These are phyloP conservation scores for Pseudonectria buxi DNA, from an alignment of 2,329 filamentous ascomycete species.

Conservation along the genomic window DNA sequence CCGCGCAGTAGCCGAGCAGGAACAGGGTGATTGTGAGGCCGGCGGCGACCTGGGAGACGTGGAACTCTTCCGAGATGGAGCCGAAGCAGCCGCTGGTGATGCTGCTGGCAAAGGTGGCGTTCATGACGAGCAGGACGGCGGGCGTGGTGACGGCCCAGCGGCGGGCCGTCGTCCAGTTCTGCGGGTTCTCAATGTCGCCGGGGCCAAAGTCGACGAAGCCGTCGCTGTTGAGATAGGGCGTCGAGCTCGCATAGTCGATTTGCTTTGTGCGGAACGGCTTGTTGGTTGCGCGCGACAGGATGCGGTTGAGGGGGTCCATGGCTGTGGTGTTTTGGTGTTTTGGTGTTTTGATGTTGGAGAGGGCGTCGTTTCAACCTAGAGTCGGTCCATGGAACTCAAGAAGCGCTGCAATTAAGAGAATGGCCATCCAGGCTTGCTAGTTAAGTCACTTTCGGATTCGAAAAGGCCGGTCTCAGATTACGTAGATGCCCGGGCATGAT, in stretches of 20 bases:
- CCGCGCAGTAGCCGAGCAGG: slow-evolving; percentile 49
- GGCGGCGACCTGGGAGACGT: slow-evolving; percentile 40
- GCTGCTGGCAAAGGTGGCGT: slow-evolving; percentile 45
- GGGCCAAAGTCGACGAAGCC: slow-evolving; percentile 45
- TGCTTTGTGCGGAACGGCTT: slow-evolving; percentile 43
- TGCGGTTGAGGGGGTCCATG: slow-evolving; percentile 35
- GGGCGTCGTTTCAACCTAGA: too few relatives aligned
- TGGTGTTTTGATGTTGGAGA: too few relatives aligned
- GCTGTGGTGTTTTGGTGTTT: background rate
- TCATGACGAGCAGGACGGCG: slow-evolving; percentile 43
- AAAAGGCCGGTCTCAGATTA: too few relatives aligned
- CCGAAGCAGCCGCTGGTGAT: slow-evolving; percentile 27
- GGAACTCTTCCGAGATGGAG: slow-evolving; percentile 29
- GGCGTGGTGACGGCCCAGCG: slow-evolving; percentile 35
- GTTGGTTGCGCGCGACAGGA: slow-evolving; percentile 43
- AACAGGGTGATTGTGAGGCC: slow-evolving; percentile 48
- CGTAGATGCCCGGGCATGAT: too few relatives aligned
- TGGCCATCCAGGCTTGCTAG: too few relatives aligned
- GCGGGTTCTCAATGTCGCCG: slow-evolving; percentile 43
- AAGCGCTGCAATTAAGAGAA: too few relatives aligned
- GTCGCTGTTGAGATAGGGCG: slow-evolving; percentile 39
- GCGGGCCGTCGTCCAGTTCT: slow-evolving; percentile 39
- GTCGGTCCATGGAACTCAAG: too few relatives aligned
- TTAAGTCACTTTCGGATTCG: too few relatives aligned
- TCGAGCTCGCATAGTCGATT: slow-evolving; percentile 10